phyloP scores from a whole-genome alignment of 2,329 filamentous ascomycete species.

The Diaporthe velutina region DNA sequence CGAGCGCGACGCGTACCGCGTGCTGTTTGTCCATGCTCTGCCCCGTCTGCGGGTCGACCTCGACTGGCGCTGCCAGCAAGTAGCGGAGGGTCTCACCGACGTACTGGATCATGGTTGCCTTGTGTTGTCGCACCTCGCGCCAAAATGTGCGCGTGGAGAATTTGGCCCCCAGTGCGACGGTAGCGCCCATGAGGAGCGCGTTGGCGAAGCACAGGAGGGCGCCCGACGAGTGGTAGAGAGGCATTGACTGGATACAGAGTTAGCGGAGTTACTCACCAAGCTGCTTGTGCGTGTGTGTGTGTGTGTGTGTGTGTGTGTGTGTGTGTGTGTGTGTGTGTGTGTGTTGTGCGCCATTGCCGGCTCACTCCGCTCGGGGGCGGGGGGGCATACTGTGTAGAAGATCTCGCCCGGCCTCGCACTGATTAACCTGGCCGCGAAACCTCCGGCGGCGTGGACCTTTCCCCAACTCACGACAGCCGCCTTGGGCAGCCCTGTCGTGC shows the following conservation, averaged over 20 bases:
- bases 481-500: slow-evolving; percentile 88
- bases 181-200: slow-evolving; percentile 71
- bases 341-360: background rate
- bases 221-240: slow-evolving; percentile 88
- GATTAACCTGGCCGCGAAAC: slow-evolving; percentile 68
- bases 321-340: background rate
- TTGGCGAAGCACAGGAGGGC: slow-evolving; percentile 76
- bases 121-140: slow-evolving; percentile 77
- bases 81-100: slow-evolving; percentile 91
- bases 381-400: slow-evolving; percentile 76
- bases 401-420: slow-evolving; percentile 73
- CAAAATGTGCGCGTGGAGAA: slow-evolving; percentile 86
- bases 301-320: background rate
- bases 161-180: slow-evolving; percentile 79
- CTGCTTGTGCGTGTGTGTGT: background rate
- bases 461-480: slow-evolving; percentile 81
- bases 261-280: background rate
- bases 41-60: slow-evolving; percentile 73
- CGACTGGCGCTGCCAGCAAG: slow-evolving; percentile 75
- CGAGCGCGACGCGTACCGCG: slow-evolving; percentile 80
- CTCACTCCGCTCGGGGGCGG: background rate
- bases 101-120: slow-evolving; percentile 85
- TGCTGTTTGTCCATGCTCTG: slow-evolving; percentile 80
- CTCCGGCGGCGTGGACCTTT: slow-evolving; percentile 69
- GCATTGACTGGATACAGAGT: slow-evolving; percentile 75